Conservation (phyloP, 148 eudicot species). For the Agrostemma githago region DNA sequence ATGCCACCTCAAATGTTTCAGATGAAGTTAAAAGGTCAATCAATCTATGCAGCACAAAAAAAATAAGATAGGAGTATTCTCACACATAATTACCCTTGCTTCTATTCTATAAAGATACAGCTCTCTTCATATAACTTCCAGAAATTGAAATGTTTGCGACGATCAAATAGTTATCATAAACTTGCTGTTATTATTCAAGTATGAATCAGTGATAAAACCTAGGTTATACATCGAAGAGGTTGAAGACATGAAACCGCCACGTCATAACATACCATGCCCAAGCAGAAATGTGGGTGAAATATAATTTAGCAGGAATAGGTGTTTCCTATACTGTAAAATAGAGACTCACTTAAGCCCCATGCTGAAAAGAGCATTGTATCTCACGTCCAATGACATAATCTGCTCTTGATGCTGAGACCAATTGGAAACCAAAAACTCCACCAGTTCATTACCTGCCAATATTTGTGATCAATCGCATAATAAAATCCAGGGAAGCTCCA, state of each 20-base stretch:
- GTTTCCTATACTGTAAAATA: conserved; percentile 1
- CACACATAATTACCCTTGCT: neutral
- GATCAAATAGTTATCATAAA: neutral
- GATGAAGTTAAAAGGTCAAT: neutral
- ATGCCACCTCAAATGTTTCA: neutral
- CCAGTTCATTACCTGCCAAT: conserved; percentile 49
- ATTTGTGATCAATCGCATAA: conserved; percentile 1
- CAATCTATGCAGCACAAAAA: neutral
- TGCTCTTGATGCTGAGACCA: conserved; percentile 55
- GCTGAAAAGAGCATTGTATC: conserved; percentile 63
- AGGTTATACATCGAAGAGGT: neutral
- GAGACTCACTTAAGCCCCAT: conserved; percentile 57
- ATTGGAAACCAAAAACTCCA: conserved; percentile 45
- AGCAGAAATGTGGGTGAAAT: neutral
- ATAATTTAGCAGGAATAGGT: neutral
- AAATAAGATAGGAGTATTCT: neutral
- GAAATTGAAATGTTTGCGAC: neutral
- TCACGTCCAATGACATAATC: conserved; percentile 61
- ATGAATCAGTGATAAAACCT: neutral
- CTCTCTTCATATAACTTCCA: neutral
- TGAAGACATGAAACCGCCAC: neutral
- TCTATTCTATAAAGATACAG: neutral
- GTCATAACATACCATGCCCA: neutral
- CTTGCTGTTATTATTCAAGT: neutral
- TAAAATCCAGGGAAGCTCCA: neutral